Evolutionary conservation across 148 eudicot species (phyloP).

Genomic region (Dianthus caryophyllus): DNA sequence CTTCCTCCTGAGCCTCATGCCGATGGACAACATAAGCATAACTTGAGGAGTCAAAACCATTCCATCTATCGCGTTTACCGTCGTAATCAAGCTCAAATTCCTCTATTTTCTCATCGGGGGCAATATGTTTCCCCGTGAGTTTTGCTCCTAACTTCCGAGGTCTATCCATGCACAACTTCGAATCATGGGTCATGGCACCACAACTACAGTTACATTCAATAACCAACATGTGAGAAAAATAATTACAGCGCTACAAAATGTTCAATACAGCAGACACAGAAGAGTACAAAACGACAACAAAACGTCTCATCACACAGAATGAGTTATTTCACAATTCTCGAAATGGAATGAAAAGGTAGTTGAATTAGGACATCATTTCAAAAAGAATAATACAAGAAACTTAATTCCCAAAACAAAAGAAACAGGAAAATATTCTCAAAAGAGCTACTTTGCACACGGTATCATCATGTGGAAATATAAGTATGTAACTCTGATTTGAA

Average conservation of each 20-base stretch:
- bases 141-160: slow-evolving; percentile 91
- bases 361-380: background rate
- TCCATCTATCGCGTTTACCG: slow-evolving; percentile 93
- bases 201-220: slow-evolving; percentile 41
- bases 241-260: background rate
- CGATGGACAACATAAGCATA: slow-evolving; percentile 73
- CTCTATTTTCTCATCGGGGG: slow-evolving; percentile 86
- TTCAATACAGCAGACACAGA: background rate
- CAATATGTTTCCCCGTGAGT: slow-evolving; percentile 71
- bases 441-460: background rate
- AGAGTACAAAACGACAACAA: too few species aligned
- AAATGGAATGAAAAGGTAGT: background rate
- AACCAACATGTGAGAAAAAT: background rate
- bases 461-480: background rate
- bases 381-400: background rate
- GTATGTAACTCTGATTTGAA: background rate
- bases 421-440: background rate
- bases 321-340: too few species aligned
- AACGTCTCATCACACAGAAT: too few species aligned
- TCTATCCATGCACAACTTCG: slow-evolving; percentile 79
- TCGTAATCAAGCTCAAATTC: slow-evolving; percentile 84
- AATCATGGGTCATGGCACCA: slow-evolving; percentile 85
- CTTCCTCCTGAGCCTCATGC: slow-evolving; percentile 88
- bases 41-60: slow-evolving; percentile 86
- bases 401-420: too few species aligned